These are phyloP conservation scores for Clavispora carvajalis DNA, from an alignment of 805 yeast species.

Conservation along the genomic window DNA sequence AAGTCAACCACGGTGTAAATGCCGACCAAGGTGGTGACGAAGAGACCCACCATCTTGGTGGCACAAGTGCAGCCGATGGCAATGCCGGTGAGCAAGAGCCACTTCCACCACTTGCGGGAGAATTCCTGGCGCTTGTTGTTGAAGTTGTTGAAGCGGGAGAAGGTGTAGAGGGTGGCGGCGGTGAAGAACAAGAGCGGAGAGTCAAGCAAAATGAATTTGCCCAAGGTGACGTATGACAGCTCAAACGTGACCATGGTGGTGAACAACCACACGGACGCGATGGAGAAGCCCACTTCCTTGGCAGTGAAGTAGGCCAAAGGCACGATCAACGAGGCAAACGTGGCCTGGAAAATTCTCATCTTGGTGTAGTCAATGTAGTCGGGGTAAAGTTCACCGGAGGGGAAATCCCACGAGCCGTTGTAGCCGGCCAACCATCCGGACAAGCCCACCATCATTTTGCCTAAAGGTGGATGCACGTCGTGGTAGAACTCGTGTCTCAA, in stretches of 20 bases:
- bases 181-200: conserved; percentile 89
- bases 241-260: conserved; percentile 79
- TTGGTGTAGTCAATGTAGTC: conserved; percentile 70
- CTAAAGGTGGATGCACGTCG: conserved; percentile 86
- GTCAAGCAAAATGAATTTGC: conserved; percentile 86
- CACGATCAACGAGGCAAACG: conserved; percentile 75
- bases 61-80: conserved; percentile 86
- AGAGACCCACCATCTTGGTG: conserved; percentile 95
- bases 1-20: conserved; percentile 82
- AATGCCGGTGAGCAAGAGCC: conserved; percentile 82
- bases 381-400: conserved; percentile 75
- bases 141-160: conserved; percentile 65
- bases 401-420: conserved; percentile 86
- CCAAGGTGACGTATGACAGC: conserved; percentile 75
- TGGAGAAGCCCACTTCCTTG: conserved; percentile 66
- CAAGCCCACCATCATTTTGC: conserved; percentile 73
- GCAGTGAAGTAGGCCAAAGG: conserved; percentile 86
- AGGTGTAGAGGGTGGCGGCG: conserved; percentile 69
- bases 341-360: conserved; percentile 86
- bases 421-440: conserved; percentile 79
- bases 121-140: conserved; percentile 46
- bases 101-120: conserved; percentile 85
- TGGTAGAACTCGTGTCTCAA: conserved; percentile 74
- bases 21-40: conserved; percentile 84
- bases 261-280: conserved; percentile 70